Conservation (phyloP, 345 rosid species). For the Linum lewisii region DNA sequence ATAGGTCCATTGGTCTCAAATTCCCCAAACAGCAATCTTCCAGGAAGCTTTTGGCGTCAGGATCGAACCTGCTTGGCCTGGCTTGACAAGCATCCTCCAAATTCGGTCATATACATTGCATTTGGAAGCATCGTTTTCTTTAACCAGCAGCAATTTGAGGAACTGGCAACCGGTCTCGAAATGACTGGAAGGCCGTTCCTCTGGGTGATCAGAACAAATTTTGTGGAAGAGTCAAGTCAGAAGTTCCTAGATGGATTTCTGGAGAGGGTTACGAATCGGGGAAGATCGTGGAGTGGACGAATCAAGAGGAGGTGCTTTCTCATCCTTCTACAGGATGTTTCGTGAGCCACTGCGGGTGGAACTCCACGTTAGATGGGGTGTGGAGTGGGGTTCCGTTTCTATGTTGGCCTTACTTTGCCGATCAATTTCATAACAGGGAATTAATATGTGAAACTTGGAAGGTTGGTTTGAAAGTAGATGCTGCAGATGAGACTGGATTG, state of each 20-base stretch:
- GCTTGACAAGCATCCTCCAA: slow-evolving; percentile 2
- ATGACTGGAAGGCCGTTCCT: slow-evolving; percentile 10
- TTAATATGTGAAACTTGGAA: slow-evolving; percentile 31
- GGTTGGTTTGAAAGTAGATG: slow-evolving; percentile 9
- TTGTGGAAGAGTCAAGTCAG: not conserved
- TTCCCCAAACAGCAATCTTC: not conserved
- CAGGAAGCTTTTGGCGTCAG: not conserved
- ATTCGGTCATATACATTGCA: not conserved
- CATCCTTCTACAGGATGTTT: slow-evolving; percentile 17
- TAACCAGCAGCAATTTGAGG: slow-evolving; percentile 8
- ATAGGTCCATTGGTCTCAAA: slow-evolving; percentile 12
- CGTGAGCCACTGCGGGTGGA: slow-evolving; percentile 56
- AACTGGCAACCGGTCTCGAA: slow-evolving; percentile 14
- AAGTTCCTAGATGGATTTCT: slow-evolving; percentile 1
- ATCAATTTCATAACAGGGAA: slow-evolving; percentile 28
- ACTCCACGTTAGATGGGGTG: slow-evolving; percentile 46
- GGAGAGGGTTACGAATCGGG: not conserved
- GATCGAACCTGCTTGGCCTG: slow-evolving; percentile 9
- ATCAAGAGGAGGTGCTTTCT: slow-evolving; percentile 17
- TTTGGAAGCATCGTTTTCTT: slow-evolving; percentile 10
- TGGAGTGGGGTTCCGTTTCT: slow-evolving; percentile 42
- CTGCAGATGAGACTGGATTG: not conserved
- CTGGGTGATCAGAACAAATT: slow-evolving; percentile 11
- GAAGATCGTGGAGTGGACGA: slow-evolving; percentile 12
- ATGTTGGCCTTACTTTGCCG: slow-evolving; percentile 43